Percentiles rank a stretch among this genome's conserved stretches.
These are phyloP conservation scores for Trichoderma breve DNA, from an alignment of 2,329 filamentous ascomycete species.

Conservation along the genomic window DNA sequence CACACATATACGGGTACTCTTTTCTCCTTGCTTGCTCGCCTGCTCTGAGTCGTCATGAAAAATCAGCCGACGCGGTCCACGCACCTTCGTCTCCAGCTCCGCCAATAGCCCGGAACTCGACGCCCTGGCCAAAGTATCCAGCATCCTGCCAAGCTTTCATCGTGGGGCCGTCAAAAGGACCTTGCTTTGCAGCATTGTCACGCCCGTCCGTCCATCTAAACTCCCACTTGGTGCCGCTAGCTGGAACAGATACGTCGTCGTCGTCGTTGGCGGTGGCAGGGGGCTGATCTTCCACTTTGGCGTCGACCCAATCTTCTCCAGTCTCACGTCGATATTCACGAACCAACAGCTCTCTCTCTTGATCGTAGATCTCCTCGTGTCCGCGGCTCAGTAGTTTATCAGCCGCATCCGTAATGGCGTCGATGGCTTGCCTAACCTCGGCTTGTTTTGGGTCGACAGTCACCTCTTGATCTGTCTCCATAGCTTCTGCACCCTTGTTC, in stretches of 20 bases:
- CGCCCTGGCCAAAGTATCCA: slow-evolving; percentile 88
- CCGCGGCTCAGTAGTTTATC: slow-evolving; percentile 82
- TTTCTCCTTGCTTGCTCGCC: neutral
- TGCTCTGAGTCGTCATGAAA: slow-evolving; percentile 41
- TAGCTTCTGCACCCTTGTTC: slow-evolving; percentile 53
- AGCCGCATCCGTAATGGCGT: slow-evolving; percentile 83
- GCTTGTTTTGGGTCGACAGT: slow-evolving; percentile 65
- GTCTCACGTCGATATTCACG: slow-evolving; percentile 82
- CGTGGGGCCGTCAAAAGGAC: slow-evolving; percentile 78
- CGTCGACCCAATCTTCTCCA: slow-evolving; percentile 75
- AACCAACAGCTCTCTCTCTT: slow-evolving; percentile 78
- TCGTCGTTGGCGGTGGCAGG: neutral
- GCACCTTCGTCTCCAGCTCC: slow-evolving; percentile 48
- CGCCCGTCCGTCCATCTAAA: slow-evolving; percentile 89
- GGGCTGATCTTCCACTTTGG: neutral
- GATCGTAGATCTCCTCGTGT: slow-evolving; percentile 87
- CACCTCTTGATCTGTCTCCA: slow-evolving; percentile 64
- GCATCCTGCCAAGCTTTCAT: slow-evolving; percentile 92
- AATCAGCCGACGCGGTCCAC: slow-evolving; percentile 53
- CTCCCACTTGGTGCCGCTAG: slow-evolving; percentile 61
- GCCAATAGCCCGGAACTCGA: slow-evolving; percentile 68
- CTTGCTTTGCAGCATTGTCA: slow-evolving; percentile 75
- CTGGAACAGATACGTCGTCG: slow-evolving; percentile 25
- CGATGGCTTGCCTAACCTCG: slow-evolving; percentile 69
- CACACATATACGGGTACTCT: neutral